Evolutionary conservation across 345 rosid genomes (phyloP).

Genomic region (Moricandia moricandioides): DNA sequence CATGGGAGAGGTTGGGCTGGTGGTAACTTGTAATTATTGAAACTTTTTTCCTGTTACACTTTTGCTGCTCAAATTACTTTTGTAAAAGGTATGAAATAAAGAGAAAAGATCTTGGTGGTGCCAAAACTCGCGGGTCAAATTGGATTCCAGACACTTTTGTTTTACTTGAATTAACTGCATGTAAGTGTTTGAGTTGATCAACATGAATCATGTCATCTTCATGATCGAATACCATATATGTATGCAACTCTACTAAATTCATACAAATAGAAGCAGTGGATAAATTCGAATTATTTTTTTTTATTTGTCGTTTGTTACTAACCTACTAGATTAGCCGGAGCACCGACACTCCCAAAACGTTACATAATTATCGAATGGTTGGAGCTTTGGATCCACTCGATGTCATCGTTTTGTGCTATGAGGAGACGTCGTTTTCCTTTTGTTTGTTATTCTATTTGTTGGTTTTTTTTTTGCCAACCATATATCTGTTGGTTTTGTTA

Average conservation of each 20-base stretch:
- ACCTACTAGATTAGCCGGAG: slow-evolving; percentile 14
- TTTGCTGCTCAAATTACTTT: slow-evolving; percentile 33
- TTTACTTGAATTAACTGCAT: not conserved
- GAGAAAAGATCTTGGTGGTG: slow-evolving; percentile 37
- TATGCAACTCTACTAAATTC: not conserved
- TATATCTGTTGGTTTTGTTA: slow-evolving; percentile 11
- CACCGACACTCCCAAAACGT: slow-evolving; percentile 31
- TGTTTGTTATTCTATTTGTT: not conserved
- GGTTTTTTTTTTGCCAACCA: too few species aligned
- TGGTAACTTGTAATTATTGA: slow-evolving; percentile 34
- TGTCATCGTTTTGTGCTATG: slow-evolving; percentile 9
- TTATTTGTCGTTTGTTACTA: slow-evolving; percentile 11
- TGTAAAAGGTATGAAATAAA: slow-evolving; percentile 30
- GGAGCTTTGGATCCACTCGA: slow-evolving; percentile 5
- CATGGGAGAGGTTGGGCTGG: slow-evolving; percentile 35
- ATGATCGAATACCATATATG: slow-evolving; percentile 20
- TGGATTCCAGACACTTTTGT: slow-evolving; percentile 22
- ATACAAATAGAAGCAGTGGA: not conserved
- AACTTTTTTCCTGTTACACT: slow-evolving; percentile 31
- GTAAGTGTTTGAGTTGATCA: not conserved
- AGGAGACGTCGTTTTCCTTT: slow-evolving; percentile 7
- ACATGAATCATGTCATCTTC: slow-evolving; percentile 9
- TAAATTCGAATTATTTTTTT: not conserved
- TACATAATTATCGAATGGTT: slow-evolving; percentile 23
- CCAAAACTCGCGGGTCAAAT: slow-evolving; percentile 41